These are phyloP conservation scores for Binderoboletus segoi DNA, from an alignment of 1,284 basidiomycete genomes.

Conservation along the genomic window DNA sequence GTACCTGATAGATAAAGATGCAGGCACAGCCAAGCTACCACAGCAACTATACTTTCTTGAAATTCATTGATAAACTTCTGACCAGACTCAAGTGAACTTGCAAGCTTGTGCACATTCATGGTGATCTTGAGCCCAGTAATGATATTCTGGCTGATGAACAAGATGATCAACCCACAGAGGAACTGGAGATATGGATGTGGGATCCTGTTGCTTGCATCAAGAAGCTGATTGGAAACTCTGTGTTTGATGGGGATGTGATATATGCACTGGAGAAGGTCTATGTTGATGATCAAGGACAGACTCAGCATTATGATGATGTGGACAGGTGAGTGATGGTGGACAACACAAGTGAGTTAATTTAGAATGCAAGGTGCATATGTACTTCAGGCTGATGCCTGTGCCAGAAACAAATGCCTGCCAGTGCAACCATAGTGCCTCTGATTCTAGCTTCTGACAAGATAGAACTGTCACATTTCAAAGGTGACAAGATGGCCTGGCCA, in stretches of 20 bases:
- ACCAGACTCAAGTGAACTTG: constrained; percentile 24
- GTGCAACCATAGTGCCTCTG: too few species aligned
- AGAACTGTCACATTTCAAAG: too few species aligned
- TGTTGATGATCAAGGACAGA: neutral
- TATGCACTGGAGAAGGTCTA: neutral
- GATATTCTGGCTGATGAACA: neutral
- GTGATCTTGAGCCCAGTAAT: neutral
- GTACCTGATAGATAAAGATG: neutral
- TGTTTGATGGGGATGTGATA: neutral
- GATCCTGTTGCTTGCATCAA: neutral
- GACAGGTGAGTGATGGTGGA: too few species aligned
- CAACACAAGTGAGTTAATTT: too few species aligned
- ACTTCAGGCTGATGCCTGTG: too few species aligned
- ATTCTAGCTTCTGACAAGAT: too few species aligned
- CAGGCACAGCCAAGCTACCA: neutral
- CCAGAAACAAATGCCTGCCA: too few species aligned
- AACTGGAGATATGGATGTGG: neutral
- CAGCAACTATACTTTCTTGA: constrained; percentile 21
- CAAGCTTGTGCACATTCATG: neutral
- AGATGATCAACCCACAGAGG: neutral
- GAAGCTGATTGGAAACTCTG: neutral
- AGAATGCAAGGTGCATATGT: too few species aligned
- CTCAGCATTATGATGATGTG: neutral
- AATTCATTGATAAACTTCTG: constrained; percentile 23
- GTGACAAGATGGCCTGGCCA: too few species aligned